These are phyloP conservation scores for Pterothamnion heteromorphum DNA, from an alignment of 31 red algal species.

Conservation along the genomic window DNA sequence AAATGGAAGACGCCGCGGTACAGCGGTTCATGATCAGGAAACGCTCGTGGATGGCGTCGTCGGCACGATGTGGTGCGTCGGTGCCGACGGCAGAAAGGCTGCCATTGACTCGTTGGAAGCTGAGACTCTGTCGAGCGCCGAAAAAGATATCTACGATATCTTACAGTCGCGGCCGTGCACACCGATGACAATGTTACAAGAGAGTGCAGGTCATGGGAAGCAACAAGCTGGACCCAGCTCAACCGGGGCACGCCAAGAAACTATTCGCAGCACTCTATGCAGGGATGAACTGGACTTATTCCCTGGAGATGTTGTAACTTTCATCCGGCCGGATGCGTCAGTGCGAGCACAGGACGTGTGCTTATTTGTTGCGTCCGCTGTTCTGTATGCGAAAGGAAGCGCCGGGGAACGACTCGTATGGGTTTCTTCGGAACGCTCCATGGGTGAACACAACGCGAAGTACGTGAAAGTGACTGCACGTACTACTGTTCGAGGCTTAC, in stretches of 20 bases:
- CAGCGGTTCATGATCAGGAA: neutral
- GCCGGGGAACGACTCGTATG: too few relatives aligned
- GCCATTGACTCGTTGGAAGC: neutral
- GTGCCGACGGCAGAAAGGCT: neutral
- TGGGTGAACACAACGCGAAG: too few relatives aligned
- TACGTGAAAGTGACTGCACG: too few relatives aligned
- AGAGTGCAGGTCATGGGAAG: neutral
- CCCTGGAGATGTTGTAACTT: too few relatives aligned
- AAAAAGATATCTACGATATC: constrained; percentile 6
- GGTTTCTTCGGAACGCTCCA: too few relatives aligned
- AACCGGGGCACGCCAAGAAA: neutral
- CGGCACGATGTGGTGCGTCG: neutral
- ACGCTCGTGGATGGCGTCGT: neutral
- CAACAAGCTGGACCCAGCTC: neutral
- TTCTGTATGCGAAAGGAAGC: too few relatives aligned
- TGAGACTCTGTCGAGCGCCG: neutral
- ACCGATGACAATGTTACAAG: neutral
- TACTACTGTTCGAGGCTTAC: too few relatives aligned
- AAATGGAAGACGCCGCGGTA: neutral
- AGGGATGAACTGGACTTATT: too few relatives aligned
- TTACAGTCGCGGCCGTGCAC: neutral
- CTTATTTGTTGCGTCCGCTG: too few relatives aligned
- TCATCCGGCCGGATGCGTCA: too few relatives aligned
- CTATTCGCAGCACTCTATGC: neutral
- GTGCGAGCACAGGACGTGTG: too few relatives aligned